A percentile compares a stretch with the other conserved stretches of the same genome.
phyloP scores from a whole-genome alignment of 78 protist genomes.

The Protostelium mycophagum region DNA sequence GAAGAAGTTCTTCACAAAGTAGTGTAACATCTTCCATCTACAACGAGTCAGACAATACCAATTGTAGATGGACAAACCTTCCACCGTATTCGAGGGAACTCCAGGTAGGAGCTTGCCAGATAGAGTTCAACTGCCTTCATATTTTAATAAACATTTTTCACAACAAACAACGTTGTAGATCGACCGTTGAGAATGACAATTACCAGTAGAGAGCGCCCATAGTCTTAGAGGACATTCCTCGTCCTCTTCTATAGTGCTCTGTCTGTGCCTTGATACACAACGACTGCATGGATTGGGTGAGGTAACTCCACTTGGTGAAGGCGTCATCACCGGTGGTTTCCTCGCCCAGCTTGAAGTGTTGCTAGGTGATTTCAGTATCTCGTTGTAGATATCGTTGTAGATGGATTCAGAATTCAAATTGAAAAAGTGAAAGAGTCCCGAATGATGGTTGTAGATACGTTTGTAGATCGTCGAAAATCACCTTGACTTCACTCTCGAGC shows the following conservation, averaged over 20 bases:
- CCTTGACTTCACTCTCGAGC: not conserved
- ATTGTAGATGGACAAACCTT: not conserved
- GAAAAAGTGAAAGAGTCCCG: too few relatives aligned
- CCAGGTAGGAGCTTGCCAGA: constrained; percentile 82
- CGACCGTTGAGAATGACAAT: too few relatives aligned
- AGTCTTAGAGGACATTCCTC: constrained; percentile 41
- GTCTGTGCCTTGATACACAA: constrained; percentile 49
- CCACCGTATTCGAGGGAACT: constrained; percentile 66
- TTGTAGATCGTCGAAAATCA: too few relatives aligned
- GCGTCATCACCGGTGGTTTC: not conserved
- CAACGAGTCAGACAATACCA: not conserved
- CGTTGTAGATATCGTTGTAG: constrained; percentile 35
- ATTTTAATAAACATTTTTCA: not conserved
- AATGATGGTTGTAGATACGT: too few relatives aligned
- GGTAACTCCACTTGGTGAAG: constrained; percentile 17
- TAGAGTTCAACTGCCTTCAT: constrained; percentile 59
- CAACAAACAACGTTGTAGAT: too few relatives aligned
- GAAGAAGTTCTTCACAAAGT: constrained; percentile 51
- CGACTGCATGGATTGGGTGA: constrained; percentile 45
- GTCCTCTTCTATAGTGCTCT: constrained; percentile 42
- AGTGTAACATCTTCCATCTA: constrained; percentile 64
- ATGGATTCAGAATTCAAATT: too few relatives aligned
- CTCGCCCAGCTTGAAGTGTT: constrained; percentile 24
- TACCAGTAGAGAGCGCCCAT: constrained; percentile 82
- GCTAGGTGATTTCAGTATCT: constrained; percentile 27